Evolutionary conservation across 2,329 filamentous ascomycete species (phyloP).

Genomic region (Coniochaeta ligniaria): DNA sequence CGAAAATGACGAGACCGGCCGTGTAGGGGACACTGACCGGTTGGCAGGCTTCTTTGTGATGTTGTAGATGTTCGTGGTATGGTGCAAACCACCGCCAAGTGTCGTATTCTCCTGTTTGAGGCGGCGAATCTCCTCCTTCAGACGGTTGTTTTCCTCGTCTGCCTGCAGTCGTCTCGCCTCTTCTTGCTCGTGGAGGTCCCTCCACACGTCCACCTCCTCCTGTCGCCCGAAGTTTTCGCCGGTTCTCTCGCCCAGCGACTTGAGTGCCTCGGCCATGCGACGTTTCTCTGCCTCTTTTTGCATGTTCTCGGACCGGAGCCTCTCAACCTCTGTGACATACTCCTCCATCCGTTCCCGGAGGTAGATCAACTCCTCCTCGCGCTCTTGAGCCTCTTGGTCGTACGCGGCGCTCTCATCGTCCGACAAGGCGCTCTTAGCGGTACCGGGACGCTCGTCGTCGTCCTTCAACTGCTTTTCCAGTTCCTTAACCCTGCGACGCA

Average conservation of each 20-base stretch:
- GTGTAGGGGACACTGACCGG: conserved; percentile 35
- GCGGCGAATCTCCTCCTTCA: conserved; percentile 78
- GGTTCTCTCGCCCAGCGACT: conserved; percentile 31
- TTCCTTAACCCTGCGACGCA: conserved; percentile 77
- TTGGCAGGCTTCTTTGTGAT: conserved; percentile 49
- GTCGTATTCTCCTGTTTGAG: conserved; percentile 52
- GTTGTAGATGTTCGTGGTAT: conserved; percentile 61
- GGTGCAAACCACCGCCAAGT: conserved; percentile 33
- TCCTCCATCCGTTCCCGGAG: conserved; percentile 80
- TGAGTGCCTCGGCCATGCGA: conserved; percentile 74
- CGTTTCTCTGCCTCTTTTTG: conserved; percentile 79
- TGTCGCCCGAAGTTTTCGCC: conserved; percentile 44
- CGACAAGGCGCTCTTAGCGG: conserved; percentile 47
- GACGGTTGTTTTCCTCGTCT: conserved; percentile 77
- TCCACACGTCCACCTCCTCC: conserved; percentile 79
- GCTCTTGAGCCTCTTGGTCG: conserved; percentile 56
- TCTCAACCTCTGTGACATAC: conserved; percentile 77
- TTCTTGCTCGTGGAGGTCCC: conserved; percentile 88
- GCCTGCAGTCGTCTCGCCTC: conserved; percentile 81
- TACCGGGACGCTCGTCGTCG: conserved; percentile 55
- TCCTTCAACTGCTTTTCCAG: conserved; percentile 73
- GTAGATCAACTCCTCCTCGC: conserved; percentile 81
- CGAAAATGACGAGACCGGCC: conserved; percentile 42
- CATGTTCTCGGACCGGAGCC: conserved; percentile 69
- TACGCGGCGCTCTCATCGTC: conserved; percentile 52